Evolutionary conservation across 306 rosid species (phyloP).

Genomic region (Vigna angularis): DNA sequence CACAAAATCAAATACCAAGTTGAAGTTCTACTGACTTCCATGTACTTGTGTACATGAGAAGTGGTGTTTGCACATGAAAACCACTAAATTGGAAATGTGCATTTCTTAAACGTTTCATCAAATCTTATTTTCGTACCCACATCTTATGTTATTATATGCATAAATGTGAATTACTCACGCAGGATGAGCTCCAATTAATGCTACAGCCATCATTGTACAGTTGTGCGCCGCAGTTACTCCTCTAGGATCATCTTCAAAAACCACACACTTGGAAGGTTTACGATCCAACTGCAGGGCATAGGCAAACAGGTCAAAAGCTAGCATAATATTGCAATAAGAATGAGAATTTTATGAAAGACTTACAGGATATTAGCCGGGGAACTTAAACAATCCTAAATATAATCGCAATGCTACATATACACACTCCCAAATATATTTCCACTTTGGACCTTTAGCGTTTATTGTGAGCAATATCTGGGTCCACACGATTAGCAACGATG

Average conservation of each 20-base stretch:
- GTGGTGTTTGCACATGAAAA: neutral
- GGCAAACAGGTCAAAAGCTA: slow-evolving; percentile 36
- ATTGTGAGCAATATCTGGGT: neutral
- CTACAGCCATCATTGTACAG: slow-evolving; percentile 98
- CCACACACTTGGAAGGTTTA: slow-evolving; percentile 96
- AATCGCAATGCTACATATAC: slow-evolving; percentile 2
- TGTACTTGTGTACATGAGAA: slow-evolving; percentile 2
- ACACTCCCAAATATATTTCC: neutral
- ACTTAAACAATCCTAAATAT: slow-evolving; percentile 25
- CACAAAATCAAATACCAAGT: neutral
- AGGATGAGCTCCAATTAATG: slow-evolving; percentile 86
- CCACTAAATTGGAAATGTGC: slow-evolving; percentile 19
- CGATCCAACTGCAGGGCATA: slow-evolving; percentile 76
- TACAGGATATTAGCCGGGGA: neutral
- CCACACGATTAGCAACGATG: neutral
- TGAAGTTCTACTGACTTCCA: neutral
- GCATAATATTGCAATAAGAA: slow-evolving; percentile 21
- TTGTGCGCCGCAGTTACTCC: slow-evolving; percentile 98
- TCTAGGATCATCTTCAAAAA: slow-evolving; percentile 97
- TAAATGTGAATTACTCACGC: slow-evolving; percentile 66
- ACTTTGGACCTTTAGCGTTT: neutral
- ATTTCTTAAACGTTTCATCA: slow-evolving; percentile 19
- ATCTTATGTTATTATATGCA: slow-evolving; percentile 17
- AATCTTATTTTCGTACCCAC: slow-evolving; percentile 1
- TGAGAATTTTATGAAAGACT: slow-evolving; percentile 15